A percentile compares a stretch with the other conserved stretches of the same genome.
These are phyloP conservation scores for Fusarium protoensiforme DNA, from an alignment of 2,329 filamentous ascomycete species.

Conservation along the genomic window DNA sequence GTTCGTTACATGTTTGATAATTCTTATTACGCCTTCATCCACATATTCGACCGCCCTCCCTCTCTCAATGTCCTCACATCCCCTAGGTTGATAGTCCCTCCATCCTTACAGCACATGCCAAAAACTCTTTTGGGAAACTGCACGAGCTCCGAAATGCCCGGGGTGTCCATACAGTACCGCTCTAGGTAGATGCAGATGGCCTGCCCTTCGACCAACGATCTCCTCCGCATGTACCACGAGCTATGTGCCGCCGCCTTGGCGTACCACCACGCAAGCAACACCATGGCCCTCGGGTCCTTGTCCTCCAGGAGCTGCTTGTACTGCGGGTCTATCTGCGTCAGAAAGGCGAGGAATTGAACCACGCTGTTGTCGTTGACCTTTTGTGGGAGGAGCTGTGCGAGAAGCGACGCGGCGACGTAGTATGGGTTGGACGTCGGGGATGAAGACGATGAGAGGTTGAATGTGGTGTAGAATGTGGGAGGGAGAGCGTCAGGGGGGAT, in stretches of 20 bases:
- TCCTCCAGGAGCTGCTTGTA: conserved; percentile 57
- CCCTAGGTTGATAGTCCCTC: neutral
- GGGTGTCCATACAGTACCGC: conserved; percentile 17
- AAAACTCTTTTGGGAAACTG: conserved; percentile 31
- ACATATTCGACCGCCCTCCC: neutral
- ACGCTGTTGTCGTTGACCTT: conserved; percentile 53
- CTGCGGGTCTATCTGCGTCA: conserved; percentile 55
- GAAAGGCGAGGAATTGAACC: conserved; percentile 59
- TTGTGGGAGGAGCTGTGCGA: conserved; percentile 52
- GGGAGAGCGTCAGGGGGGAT: conserved; percentile 44
- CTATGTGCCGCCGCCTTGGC: conserved; percentile 55
- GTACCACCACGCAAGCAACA: conserved; percentile 69
- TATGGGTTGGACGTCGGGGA: conserved; percentile 46
- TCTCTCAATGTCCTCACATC: neutral
- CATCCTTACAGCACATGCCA: neutral
- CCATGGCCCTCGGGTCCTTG: conserved; percentile 64
- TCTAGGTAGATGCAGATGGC: conserved; percentile 58
- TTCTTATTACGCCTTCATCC: neutral
- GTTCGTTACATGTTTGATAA: neutral
- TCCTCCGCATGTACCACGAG: conserved; percentile 60
- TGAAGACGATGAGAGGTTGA: conserved; percentile 36
- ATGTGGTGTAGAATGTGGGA: conserved; percentile 44
- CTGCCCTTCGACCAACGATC: conserved; percentile 60
- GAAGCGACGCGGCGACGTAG: conserved; percentile 46
- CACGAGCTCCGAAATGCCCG: conserved; percentile 27